Base-by-base conservation (phyloP, 2,329 filamentous ascomycete species). In the Diplocarpon mali region DNA sequence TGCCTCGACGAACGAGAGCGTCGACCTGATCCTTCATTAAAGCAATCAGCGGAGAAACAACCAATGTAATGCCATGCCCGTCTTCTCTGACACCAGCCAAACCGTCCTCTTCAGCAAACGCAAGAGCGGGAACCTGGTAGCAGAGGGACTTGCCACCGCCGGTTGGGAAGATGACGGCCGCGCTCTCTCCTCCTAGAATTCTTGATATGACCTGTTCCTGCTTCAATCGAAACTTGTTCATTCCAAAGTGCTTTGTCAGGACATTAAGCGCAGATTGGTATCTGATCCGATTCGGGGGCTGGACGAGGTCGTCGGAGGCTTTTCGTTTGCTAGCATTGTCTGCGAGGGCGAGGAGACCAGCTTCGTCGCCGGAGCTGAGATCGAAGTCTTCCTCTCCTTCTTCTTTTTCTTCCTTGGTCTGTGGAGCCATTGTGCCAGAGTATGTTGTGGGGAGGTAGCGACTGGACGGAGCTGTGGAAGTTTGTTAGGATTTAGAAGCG, bases 21-120 rank as follows among this genome's bases (percentile, higher is more conserved):
- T 78, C 74, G 0, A 76, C 72, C 51, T 79, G 75, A 48, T 78
- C 74, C 53, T 78, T 78, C 73, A 77, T 77, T 42, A 78, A 54
- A 2, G 72, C 72, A 41, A 77, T 72, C 2, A 77, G 59, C 0
- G 73, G 73, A 0, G 71, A 77, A 2, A 76, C 70, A 2, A 77
- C 70, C 5, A 78, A 65, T 1, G 72, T 76, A 49, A 76, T 68
- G 5, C 72, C 76, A 10, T 41, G 27, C 16, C 56, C 54, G 38
- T 46, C 45, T 17, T 41, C 34, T 13, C 55, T 56, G 36, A 53
- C 50, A 6, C 59, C 57, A 12, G 54, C 41, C 12, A 54, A 47
- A 16, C 56, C 53, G 41, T 69, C 66, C 38, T 66, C 59, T 35
- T 67, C 63, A 13, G 61, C 57, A 45, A 69, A 67, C 1, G 61